phyloP scores from a whole-genome alignment of 768 basidiomycete species.

The Paxillus ammoniavirescens region DNA sequence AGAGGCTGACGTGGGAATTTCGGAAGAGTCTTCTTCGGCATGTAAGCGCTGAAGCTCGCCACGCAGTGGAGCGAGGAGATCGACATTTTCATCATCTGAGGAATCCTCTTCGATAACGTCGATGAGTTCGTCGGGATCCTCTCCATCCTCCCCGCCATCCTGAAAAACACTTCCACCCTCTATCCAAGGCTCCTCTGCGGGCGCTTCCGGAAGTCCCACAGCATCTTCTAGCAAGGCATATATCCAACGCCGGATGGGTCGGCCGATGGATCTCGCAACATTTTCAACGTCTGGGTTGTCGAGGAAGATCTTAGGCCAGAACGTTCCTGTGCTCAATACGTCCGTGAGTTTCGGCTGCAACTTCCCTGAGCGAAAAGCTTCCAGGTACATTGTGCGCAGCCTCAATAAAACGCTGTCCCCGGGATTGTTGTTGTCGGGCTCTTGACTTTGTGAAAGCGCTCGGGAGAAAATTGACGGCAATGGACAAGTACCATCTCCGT shows the following conservation, averaged over 20 bases:
- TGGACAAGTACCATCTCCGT: conserved; percentile 55
- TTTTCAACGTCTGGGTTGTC: conserved; percentile 77
- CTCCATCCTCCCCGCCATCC: conserved; percentile 35
- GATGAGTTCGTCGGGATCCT: conserved; percentile 59
- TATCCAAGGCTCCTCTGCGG: conserved; percentile 10
- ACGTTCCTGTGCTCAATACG: conserved; percentile 57
- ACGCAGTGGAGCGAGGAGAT: conserved; percentile 67
- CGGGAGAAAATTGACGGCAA: conserved; percentile 53
- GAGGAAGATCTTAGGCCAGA: conserved; percentile 72
- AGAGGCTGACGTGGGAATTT: conserved; percentile 32
- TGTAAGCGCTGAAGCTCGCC: conserved; percentile 64
- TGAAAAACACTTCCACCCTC: conserved; percentile 21
- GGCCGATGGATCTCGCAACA: conserved; percentile 58
- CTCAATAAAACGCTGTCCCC: conserved; percentile 13
- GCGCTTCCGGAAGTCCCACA: conserved; percentile 52
- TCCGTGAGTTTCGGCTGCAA: conserved; percentile 61
- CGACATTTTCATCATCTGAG: conserved; percentile 44
- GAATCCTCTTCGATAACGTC: conserved; percentile 67
- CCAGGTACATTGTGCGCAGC: conserved; percentile 53
- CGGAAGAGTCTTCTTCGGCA: conserved; percentile 36
- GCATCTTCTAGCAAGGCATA: conserved; percentile 69
- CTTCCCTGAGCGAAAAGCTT: conserved; percentile 60
- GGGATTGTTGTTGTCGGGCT: conserved; percentile 20
- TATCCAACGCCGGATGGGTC: conserved; percentile 61
- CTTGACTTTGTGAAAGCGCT: conserved; percentile 18